These are phyloP conservation scores for Botryosphaeria dothidea DNA, from an alignment of 2,329 filamentous ascomycete species.

Conservation along the genomic window DNA sequence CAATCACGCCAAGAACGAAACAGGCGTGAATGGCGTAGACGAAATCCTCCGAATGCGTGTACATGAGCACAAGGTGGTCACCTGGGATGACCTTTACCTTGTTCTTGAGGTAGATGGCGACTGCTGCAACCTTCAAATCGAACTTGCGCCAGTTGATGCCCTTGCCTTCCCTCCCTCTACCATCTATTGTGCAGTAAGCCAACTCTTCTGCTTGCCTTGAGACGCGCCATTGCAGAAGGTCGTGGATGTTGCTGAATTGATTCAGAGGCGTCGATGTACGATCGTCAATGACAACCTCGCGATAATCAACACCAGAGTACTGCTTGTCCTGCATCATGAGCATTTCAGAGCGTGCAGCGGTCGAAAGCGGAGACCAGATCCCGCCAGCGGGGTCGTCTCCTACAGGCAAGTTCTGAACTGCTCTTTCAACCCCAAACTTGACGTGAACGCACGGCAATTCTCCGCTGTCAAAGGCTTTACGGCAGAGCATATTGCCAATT, in stretches of 20 bases:
- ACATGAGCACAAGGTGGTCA: slow-evolving; percentile 95
- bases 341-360: slow-evolving; percentile 76
- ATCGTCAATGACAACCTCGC: slow-evolving; percentile 99
- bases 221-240: slow-evolving; percentile 96
- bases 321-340: slow-evolving; percentile 89
- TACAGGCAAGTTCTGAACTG: slow-evolving; percentile 90
- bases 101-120: slow-evolving; percentile 92
- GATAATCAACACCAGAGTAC: slow-evolving; percentile 96
- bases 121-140: slow-evolving; percentile 88
- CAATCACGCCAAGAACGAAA: slow-evolving; percentile 83
- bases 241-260: slow-evolving; percentile 93
- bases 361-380: slow-evolving; percentile 87
- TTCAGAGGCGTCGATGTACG: slow-evolving; percentile 94
- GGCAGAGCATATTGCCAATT: slow-evolving; percentile 99
- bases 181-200: slow-evolving; percentile 93
- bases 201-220: slow-evolving; percentile 91
- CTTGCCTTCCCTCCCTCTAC: slow-evolving; percentile 92
- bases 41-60: slow-evolving; percentile 98
- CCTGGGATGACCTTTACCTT: slow-evolving; percentile 88
- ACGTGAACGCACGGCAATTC: slow-evolving; percentile 94
- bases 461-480: slow-evolving; percentile 91
- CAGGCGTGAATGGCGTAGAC: slow-evolving; percentile 94
- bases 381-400: slow-evolving; percentile 93
- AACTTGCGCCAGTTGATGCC: slow-evolving; percentile 99
- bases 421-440: slow-evolving; percentile 95